phyloP scores from a whole-genome alignment of 208 protist species.

The Acanthamoeba triangularis region DNA sequence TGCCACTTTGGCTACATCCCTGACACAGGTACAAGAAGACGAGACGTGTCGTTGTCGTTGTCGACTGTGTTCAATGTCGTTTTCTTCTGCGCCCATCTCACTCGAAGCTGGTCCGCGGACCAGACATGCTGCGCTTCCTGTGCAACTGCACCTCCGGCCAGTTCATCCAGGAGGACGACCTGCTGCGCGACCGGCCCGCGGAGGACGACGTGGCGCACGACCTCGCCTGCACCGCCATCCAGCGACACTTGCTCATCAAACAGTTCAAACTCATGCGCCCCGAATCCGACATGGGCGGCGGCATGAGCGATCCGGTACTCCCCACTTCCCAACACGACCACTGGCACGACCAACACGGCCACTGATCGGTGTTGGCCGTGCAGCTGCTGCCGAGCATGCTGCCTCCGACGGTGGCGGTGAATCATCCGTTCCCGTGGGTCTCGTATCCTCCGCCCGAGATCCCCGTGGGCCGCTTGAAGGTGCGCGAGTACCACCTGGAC shows the following conservation, averaged over 20 bases:
- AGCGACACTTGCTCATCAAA: conserved; percentile 33
- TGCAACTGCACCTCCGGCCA: conserved; percentile 45
- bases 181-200: background rate
- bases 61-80: background rate
- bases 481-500: conserved; percentile 63
- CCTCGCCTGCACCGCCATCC: conserved; percentile 23
- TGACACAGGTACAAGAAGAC: conserved; percentile 27
- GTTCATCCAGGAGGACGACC: conserved; percentile 25
- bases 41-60: background rate
- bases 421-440: conserved; percentile 68
- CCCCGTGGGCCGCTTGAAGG: conserved; percentile 38
- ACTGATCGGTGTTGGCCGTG: background rate
- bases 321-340: too few relatives aligned
- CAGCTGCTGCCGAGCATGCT: conserved; percentile 49
- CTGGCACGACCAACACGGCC: background rate
- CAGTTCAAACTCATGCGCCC: conserved; percentile 42
- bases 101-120: too few relatives aligned
- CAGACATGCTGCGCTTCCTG: conserved; percentile 57
- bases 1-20: conserved; percentile 75
- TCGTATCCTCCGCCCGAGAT: conserved; percentile 35
- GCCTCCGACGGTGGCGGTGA: conserved; percentile 12
- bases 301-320: background rate
- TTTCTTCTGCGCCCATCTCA: background rate
- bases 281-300: background rate
- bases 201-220: background rate